A percentile compares a stretch with the other conserved stretches of the same genome.
Conservation (phyloP, 2,329 filamentous ascomycete species). For the Nigrospora sphaerica region DNA sequence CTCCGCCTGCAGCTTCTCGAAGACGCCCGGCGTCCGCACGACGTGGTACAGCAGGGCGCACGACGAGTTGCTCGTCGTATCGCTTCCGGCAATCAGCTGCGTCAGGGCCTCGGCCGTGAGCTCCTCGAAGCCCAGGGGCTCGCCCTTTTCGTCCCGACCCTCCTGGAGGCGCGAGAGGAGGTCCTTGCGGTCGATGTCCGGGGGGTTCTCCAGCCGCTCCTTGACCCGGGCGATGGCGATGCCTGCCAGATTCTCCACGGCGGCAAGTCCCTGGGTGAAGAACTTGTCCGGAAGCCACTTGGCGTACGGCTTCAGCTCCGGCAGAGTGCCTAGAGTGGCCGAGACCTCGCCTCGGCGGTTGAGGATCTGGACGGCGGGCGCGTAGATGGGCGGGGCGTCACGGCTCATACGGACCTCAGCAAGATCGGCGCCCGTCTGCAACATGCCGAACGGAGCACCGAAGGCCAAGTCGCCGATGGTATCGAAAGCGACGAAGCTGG, state of each 20-base stretch:
- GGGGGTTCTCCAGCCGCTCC: conserved; percentile 63
- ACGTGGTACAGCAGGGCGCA: conserved; percentile 80
- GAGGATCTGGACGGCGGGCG: conserved; percentile 77
- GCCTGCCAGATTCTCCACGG: conserved; percentile 74
- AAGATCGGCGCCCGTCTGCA: conserved; percentile 66
- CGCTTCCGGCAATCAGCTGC: conserved; percentile 74
- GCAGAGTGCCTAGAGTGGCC: conserved; percentile 68
- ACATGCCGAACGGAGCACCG: conserved; percentile 77
- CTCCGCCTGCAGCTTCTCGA: conserved; percentile 66
- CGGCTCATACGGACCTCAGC: conserved; percentile 63
- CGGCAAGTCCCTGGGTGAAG: conserved; percentile 66
- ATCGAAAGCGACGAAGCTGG: conserved; percentile 44
- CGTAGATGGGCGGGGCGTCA: conserved; percentile 57
- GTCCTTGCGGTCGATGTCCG: conserved; percentile 62
- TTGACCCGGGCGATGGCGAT: conserved; percentile 82
- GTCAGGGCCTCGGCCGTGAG: conserved; percentile 85
- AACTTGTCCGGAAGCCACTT: conserved; percentile 76
- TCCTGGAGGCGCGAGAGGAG: conserved; percentile 80
- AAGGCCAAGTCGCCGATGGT: conserved; percentile 56
- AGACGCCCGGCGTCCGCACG: conserved; percentile 60
- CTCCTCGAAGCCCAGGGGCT: conserved; percentile 69
- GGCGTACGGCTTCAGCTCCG: conserved; percentile 70
- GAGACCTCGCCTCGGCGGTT: conserved; percentile 85
- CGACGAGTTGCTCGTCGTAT: conserved; percentile 73
- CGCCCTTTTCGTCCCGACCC: conserved; percentile 71